phyloP scores from a whole-genome alignment of 352 stramenopile genomes.

The Aphanomyces euteiches region DNA sequence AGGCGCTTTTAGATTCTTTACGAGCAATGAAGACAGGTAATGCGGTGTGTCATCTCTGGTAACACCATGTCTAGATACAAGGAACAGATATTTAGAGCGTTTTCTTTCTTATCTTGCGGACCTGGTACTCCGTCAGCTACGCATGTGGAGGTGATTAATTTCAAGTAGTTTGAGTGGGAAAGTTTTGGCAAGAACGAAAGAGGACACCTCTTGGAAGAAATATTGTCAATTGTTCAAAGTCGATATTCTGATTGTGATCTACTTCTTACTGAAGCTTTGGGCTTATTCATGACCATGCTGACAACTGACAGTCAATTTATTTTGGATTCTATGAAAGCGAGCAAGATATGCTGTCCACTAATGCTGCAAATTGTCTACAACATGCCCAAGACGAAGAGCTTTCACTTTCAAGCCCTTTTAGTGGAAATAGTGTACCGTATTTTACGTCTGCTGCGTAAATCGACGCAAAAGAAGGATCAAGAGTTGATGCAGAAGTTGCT shows the following conservation, averaged over 20 bases:
- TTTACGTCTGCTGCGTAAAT: slow-evolving; percentile 20
- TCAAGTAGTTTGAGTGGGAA: slow-evolving; percentile 24
- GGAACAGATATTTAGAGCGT: not conserved
- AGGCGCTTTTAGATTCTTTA: slow-evolving; percentile 9
- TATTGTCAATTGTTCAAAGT: slow-evolving; percentile 12
- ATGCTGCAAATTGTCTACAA: slow-evolving; percentile 22
- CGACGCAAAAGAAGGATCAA: slow-evolving; percentile 10
- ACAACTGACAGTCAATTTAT: slow-evolving; percentile 4
- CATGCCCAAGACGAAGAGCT: slow-evolving; percentile 26
- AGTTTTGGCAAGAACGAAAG: slow-evolving; percentile 21
- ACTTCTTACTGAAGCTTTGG: slow-evolving; percentile 19
- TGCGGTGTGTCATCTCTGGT: not conserved
- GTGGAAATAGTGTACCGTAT: slow-evolving; percentile 26
- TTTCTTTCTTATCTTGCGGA: slow-evolving; percentile 23
- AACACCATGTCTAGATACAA: not conserved
- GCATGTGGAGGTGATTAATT: not conserved
- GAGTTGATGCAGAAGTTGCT: slow-evolving; percentile 9
- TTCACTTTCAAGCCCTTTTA: slow-evolving; percentile 29
- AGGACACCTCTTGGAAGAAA: slow-evolving; percentile 20
- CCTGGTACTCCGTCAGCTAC: slow-evolving; percentile 4
- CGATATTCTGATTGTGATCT: slow-evolving; percentile 5
- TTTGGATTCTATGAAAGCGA: slow-evolving; percentile 11
- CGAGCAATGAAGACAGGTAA: slow-evolving; percentile 16
- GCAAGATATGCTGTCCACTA: slow-evolving; percentile 4
- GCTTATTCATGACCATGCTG: slow-evolving; percentile 26